phyloP scores from a whole-genome alignment of 2,329 filamentous ascomycete species.

The Lecanicillium sp. region DNA sequence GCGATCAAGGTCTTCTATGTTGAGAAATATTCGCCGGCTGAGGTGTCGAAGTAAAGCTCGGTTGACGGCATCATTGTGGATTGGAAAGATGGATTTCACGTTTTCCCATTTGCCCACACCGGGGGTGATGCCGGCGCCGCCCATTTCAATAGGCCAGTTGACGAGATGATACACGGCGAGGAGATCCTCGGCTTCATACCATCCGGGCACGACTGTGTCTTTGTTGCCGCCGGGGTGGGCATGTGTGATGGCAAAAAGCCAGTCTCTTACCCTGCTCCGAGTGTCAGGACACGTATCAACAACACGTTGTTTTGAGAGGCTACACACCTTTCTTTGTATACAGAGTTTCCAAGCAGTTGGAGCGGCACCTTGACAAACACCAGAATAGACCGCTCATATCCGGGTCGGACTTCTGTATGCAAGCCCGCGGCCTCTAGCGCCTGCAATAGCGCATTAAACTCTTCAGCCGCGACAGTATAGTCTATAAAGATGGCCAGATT shows the following conservation, averaged over 20 bases:
- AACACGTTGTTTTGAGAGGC: not conserved
- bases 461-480: slow-evolving; percentile 22
- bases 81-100: slow-evolving; percentile 51
- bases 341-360: slow-evolving; percentile 52
- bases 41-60: slow-evolving; percentile 48
- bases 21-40: slow-evolving; percentile 43
- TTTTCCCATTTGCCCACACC: slow-evolving; percentile 50
- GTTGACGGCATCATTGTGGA: slow-evolving; percentile 52
- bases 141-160: slow-evolving; percentile 45
- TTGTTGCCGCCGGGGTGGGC: slow-evolving; percentile 49
- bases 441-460: slow-evolving; percentile 40
- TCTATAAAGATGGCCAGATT: slow-evolving; percentile 16
- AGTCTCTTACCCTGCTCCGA: slow-evolving; percentile 57
- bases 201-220: slow-evolving; percentile 41
- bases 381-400: slow-evolving; percentile 57
- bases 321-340: slow-evolving; percentile 57
- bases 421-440: slow-evolving; percentile 56
- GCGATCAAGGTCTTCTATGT: slow-evolving; percentile 42
- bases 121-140: slow-evolving; percentile 55
- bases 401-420: slow-evolving; percentile 63
- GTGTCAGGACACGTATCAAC: not conserved
- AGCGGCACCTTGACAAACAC: slow-evolving; percentile 58
- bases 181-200: slow-evolving; percentile 56
- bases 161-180: slow-evolving; percentile 64
- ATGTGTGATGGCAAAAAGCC: slow-evolving; percentile 61